A percentile compares a stretch with the other conserved stretches of the same genome.
These are phyloP conservation scores for Galeopsis tetrahit DNA, from an alignment of 257 asterid genomes.

Conservation along the genomic window DNA sequence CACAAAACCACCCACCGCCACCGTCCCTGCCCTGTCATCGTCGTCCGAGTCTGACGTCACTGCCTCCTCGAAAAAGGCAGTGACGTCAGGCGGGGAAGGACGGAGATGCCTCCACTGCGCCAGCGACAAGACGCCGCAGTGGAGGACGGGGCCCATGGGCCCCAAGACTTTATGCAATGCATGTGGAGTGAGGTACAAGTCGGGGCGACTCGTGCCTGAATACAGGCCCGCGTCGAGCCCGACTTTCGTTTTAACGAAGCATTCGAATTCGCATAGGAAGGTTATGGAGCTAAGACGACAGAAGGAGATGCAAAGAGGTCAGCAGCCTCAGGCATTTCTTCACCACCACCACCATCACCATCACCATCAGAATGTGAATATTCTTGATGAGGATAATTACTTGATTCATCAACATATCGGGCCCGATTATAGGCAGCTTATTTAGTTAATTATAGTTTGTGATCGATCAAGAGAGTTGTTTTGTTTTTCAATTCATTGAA, in stretches of 20 bases:
- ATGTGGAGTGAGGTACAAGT: constrained; percentile 86
- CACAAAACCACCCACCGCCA: constrained; percentile 19
- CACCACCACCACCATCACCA: constrained; percentile 36
- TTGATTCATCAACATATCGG: constrained; percentile 83
- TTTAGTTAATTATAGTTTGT: constrained; percentile 36
- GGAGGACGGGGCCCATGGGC: constrained; percentile 99
- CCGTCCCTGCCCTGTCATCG: constrained; percentile 38
- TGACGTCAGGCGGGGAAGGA: constrained; percentile 49
- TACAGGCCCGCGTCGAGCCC: constrained; percentile 96
- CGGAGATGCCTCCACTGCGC: constrained; percentile 90
- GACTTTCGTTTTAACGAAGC: constrained; percentile 80
- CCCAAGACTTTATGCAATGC: constrained; percentile 93
- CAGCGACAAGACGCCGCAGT: constrained; percentile 91
- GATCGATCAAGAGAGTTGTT: not conserved
- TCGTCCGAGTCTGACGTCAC: constrained; percentile 49
- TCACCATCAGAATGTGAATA: constrained; percentile 55
- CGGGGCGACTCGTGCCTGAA: constrained; percentile 90
- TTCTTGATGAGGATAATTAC: constrained; percentile 83
- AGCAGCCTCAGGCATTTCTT: constrained; percentile 47
- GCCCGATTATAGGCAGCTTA: constrained; percentile 71
- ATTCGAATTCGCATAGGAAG: constrained; percentile 85
- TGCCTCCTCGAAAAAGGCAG: constrained; percentile 35
- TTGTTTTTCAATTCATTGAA: not conserved
- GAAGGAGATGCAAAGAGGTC: constrained; percentile 62
- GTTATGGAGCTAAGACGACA: constrained; percentile 84